Conservation (phyloP, 345 rosid species). For the Salix viminalis region DNA sequence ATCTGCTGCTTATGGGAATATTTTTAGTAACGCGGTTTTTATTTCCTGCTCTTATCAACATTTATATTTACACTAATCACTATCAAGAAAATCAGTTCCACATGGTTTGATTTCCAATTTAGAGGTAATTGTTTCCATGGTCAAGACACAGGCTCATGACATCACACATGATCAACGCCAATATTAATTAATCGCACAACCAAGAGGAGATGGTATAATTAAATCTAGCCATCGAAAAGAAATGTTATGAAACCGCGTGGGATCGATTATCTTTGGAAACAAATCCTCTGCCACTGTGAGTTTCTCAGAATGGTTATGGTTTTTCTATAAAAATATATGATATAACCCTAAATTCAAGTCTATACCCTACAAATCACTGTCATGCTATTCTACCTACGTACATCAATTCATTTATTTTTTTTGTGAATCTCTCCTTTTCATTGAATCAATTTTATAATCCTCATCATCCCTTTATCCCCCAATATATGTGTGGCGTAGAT, state of each 20-base stretch:
- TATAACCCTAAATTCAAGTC: background rate
- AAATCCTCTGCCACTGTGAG: too few species aligned
- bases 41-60: background rate
- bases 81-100: background rate
- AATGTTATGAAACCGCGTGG: background rate
- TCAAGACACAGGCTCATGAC: too few species aligned
- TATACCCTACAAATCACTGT: background rate
- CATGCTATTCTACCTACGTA: background rate
- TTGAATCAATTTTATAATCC: background rate
- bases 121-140: too few species aligned
- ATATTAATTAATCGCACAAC: conserved; percentile 3
- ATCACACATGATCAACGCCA: background rate
- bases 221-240: background rate
- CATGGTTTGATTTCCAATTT: background rate
- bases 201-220: background rate
- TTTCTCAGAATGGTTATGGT: background rate
- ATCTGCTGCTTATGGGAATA: background rate
- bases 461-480: background rate
- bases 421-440: background rate
- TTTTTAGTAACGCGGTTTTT: background rate
- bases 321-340: background rate
- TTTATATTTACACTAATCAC: background rate
- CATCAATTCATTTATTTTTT: background rate
- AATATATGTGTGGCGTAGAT: background rate
- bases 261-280: background rate